These are phyloP conservation scores for Senecio squalidus DNA, from an alignment of 140 eudicot genomes.

Conservation along the genomic window DNA sequence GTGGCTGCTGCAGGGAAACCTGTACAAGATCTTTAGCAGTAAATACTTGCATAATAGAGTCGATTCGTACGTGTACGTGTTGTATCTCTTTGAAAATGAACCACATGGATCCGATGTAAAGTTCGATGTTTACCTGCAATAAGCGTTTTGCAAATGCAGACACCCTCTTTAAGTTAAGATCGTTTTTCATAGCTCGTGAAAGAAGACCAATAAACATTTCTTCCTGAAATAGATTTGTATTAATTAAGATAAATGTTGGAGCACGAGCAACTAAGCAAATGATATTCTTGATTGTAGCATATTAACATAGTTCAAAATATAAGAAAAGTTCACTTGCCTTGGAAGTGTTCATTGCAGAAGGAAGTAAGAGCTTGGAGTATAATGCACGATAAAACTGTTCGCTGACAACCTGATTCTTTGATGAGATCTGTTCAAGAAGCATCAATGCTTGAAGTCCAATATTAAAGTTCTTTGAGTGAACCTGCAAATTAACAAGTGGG, in stretches of 20 bases:
- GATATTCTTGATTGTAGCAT: neutral
- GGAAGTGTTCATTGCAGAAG: constrained; percentile 92
- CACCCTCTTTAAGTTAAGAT: constrained; percentile 78
- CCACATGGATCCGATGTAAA: too few species aligned
- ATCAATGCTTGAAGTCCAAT: constrained; percentile 92
- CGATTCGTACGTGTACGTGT: too few species aligned
- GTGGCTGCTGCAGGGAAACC: constrained; percentile 96
- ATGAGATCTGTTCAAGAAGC: constrained; percentile 90
- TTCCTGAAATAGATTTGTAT: constrained; percentile 41
- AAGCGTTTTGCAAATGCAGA: constrained; percentile 94
- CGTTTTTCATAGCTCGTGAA: constrained; percentile 83
- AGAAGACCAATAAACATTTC: constrained; percentile 89
- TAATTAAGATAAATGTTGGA: neutral
- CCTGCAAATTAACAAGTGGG: too few species aligned
- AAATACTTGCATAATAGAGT: too few species aligned
- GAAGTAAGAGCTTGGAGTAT: constrained; percentile 85
- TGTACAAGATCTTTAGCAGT: too few species aligned
- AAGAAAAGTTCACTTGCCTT: constrained; percentile 46
- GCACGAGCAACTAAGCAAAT: too few species aligned
- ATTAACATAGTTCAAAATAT: neutral
- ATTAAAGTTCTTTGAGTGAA: constrained; percentile 91
- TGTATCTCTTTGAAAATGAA: too few species aligned
- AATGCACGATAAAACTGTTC: constrained; percentile 96
- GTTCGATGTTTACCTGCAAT: too few species aligned
- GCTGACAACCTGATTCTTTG: constrained; percentile 87